These are phyloP conservation scores for Penicillium fimorum DNA, from an alignment of 495 filamentous ascomycete species.

Conservation along the genomic window DNA sequence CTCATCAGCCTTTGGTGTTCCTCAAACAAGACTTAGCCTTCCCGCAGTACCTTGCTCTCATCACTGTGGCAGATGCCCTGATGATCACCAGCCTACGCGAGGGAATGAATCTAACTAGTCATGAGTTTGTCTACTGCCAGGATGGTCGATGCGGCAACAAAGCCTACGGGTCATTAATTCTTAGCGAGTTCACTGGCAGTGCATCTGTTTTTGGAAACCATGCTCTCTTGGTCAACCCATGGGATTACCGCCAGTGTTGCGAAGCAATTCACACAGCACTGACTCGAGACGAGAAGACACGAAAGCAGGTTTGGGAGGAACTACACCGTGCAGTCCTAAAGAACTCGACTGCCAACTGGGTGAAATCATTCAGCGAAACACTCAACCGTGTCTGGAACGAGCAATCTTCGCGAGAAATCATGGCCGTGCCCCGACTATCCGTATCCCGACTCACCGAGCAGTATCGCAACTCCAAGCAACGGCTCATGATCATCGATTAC, in stretches of 20 bases:
- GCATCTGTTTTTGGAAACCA: conserved; percentile 76
- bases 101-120: conserved; percentile 91
- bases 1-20: conserved; percentile 90
- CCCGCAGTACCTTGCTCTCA: conserved; percentile 81
- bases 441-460: conserved; percentile 57
- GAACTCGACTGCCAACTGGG: conserved; percentile 82
- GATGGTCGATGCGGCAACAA: conserved; percentile 73
- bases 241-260: conserved; percentile 84
- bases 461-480: conserved; percentile 61
- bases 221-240: conserved; percentile 80
- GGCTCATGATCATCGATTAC: conserved; percentile 87
- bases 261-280: conserved; percentile 78
- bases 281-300: conserved; percentile 71
- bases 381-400: conserved; percentile 74
- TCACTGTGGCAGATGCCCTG: conserved; percentile 82
- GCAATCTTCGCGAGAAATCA: conserved; percentile 76
- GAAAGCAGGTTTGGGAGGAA: conserved; percentile 67
- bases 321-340: conserved; percentile 72
- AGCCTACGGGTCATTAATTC: conserved; percentile 81
- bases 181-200: conserved; percentile 92
- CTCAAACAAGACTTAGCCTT: conserved; percentile 91
- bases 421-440: conserved; percentile 79
- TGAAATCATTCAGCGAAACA: conserved; percentile 64
- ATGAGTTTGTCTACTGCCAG: conserved; percentile 91
- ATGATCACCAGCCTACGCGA: conserved; percentile 93